Conservation (phyloP, 352 stramenopile genomes). For the Phytophthora hibernalis region DNA sequence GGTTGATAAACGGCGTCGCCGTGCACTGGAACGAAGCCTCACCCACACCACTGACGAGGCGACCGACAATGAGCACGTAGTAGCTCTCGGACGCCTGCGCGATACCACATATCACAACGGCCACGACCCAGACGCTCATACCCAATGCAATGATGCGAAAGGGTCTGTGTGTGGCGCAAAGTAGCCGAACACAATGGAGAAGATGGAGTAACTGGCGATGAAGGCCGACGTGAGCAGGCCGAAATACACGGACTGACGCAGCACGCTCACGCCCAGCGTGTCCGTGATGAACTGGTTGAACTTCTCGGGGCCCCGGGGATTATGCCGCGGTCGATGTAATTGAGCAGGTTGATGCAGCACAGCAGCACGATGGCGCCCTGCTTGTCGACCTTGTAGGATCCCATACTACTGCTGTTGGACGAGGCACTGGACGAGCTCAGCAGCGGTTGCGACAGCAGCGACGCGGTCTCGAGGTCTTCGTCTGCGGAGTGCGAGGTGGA, state of each 20-base stretch:
- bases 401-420: conserved; percentile 10
- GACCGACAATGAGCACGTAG: conserved; percentile 87
- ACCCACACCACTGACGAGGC: conserved; percentile 89
- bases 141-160: conserved; percentile 93
- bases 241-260: conserved; percentile 82
- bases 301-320: conserved; percentile 92
- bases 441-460: conserved; percentile 37
- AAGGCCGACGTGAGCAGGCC: conserved; percentile 93
- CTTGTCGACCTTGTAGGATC: conserved; percentile 40
- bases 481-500: conserved; percentile 21
- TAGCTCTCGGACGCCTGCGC: conserved; percentile 86
- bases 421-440: conserved; percentile 9
- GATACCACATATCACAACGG: conserved; percentile 88
- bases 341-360: conserved; percentile 92
- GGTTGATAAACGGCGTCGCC: conserved; percentile 94
- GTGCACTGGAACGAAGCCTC: conserved; percentile 95
- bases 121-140: conserved; percentile 91
- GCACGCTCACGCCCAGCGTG: conserved; percentile 67
- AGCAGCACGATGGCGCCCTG: conserved; percentile 86
- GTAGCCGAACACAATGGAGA: conserved; percentile 92
- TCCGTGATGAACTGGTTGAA: conserved; percentile 93
- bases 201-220: conserved; percentile 94
- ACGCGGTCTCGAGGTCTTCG: conserved; percentile 31
- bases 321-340: conserved; percentile 96
- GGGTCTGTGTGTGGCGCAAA: conserved; percentile 83